Evolutionary conservation across 2,329 filamentous ascomycete genomes (phyloP).

Genomic region (Colletotrichum cuscutae): DNA sequence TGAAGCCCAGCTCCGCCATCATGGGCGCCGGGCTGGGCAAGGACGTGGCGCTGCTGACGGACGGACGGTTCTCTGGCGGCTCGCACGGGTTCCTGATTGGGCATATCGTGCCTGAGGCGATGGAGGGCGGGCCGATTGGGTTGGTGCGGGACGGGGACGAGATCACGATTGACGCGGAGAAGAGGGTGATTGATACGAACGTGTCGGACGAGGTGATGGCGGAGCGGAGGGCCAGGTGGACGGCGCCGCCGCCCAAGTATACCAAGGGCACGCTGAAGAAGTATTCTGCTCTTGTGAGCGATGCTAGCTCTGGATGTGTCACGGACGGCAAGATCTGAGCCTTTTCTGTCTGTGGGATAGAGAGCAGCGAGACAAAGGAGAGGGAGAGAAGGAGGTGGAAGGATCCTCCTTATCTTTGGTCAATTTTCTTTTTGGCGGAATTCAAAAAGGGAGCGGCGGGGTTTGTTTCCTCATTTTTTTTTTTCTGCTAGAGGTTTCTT

Average conservation of each 20-base stretch:
- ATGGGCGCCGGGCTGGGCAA: constrained; percentile 89
- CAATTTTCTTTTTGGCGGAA: neutral
- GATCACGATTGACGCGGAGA: constrained; percentile 85
- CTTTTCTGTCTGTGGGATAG: no score
- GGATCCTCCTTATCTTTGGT: neutral
- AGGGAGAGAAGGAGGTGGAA: neutral
- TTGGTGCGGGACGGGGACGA: constrained; percentile 84
- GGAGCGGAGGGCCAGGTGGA: constrained; percentile 68
- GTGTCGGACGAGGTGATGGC: constrained; percentile 73
- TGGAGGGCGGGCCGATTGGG: constrained; percentile 86
- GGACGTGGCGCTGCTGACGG: constrained; percentile 79
- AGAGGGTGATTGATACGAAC: constrained; percentile 73
- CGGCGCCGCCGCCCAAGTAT: constrained; percentile 67
- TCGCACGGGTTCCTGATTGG: constrained; percentile 89
- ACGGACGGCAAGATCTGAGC: constrained; percentile 54
- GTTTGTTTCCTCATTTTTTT: neutral
- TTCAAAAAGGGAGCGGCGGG: neutral
- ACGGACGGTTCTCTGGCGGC: constrained; percentile 82
- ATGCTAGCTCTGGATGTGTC: constrained; percentile 69
- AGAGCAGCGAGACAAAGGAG: no score
- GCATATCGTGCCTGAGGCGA: constrained; percentile 88
- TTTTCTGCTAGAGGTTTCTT: constrained; percentile 16
- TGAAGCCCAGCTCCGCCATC: constrained; percentile 91
- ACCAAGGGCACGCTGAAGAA: constrained; percentile 76
- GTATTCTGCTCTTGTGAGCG: constrained; percentile 70